A percentile compares a stretch with the other conserved stretches of the same genome.
Conservation (phyloP, 2,329 filamentous ascomycete species). For the Chaetomium sp. region DNA sequence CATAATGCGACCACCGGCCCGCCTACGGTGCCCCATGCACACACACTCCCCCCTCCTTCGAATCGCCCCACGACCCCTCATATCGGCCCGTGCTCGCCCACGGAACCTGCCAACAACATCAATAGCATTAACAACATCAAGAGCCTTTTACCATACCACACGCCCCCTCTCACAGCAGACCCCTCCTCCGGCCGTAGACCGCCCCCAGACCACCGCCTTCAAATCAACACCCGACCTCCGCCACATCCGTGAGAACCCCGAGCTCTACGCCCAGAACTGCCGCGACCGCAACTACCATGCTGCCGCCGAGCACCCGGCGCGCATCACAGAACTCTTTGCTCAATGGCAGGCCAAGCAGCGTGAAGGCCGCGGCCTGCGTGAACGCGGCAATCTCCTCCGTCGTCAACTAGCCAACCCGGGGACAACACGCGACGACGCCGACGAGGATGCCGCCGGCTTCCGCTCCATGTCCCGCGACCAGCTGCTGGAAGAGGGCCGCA, state of each 20-base stretch:
- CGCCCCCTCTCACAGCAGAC: conserved; percentile 5
- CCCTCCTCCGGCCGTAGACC: conserved; percentile 2
- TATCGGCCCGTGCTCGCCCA: background rate
- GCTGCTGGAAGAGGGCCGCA: conserved; percentile 57
- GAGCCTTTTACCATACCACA: conserved; percentile 16
- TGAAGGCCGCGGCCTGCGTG: conserved; percentile 54
- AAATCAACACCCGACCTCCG: conserved; percentile 77
- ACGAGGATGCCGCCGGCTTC: conserved; percentile 24
- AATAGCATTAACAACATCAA: conserved; percentile 1
- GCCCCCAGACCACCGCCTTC: conserved; percentile 55
- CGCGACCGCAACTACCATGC: conserved; percentile 72
- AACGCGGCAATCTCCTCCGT: conserved; percentile 60
- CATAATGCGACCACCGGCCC: conserved; percentile 13
- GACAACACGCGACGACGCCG: conserved; percentile 39
- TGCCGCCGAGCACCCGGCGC: conserved; percentile 47
- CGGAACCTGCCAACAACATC: conserved; percentile 8
- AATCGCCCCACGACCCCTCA: background rate
- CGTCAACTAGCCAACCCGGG: conserved; percentile 49
- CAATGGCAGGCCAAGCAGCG: conserved; percentile 55
- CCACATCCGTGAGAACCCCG: conserved; percentile 79
- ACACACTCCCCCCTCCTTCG: background rate
- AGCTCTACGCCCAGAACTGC: conserved; percentile 77
- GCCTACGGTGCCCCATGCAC: conserved; percentile 15
- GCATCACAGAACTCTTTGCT: conserved; percentile 50
- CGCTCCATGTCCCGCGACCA: conserved; percentile 17